Conservation (phyloP, 306 rosid genomes). For the Ormosia semicastrata region DNA sequence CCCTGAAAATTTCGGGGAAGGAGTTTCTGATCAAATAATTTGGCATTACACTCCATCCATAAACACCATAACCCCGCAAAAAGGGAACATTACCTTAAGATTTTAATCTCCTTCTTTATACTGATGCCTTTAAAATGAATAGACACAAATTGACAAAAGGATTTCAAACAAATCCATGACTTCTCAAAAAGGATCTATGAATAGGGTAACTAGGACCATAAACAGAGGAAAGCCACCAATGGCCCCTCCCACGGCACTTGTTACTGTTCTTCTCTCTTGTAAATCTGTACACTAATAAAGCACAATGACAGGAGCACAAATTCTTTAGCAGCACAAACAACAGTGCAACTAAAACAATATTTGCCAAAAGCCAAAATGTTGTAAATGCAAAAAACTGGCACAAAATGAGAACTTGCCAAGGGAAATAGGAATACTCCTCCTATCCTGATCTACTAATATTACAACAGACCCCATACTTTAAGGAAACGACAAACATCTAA, state of each 20-base stretch:
- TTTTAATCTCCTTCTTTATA: not conserved
- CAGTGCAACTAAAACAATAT: too few species aligned
- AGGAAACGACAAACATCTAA: not conserved
- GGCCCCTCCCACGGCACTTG: too few species aligned
- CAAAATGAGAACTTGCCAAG: too few species aligned
- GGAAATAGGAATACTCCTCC: not conserved
- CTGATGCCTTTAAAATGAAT: conserved; percentile 3
- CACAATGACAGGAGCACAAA: too few species aligned
- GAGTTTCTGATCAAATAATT: not conserved
- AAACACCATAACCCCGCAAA: not conserved
- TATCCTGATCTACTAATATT: not conserved
- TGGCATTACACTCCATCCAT: not conserved
- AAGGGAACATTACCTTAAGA: not conserved
- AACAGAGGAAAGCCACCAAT: too few species aligned
- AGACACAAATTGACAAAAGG: conserved; percentile 2
- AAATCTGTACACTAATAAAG: too few species aligned
- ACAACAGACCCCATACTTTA: not conserved
- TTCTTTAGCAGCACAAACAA: too few species aligned
- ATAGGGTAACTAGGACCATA: too few species aligned
- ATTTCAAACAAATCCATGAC: not conserved
- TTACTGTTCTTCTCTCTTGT: too few species aligned
- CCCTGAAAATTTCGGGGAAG: not conserved
- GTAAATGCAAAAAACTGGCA: not conserved
- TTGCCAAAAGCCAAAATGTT: not conserved
- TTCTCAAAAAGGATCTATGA: too few species aligned